These are phyloP conservation scores for Sarocladium brachiariae DNA, from an alignment of 2,329 filamentous ascomycete genomes.

Conservation along the genomic window DNA sequence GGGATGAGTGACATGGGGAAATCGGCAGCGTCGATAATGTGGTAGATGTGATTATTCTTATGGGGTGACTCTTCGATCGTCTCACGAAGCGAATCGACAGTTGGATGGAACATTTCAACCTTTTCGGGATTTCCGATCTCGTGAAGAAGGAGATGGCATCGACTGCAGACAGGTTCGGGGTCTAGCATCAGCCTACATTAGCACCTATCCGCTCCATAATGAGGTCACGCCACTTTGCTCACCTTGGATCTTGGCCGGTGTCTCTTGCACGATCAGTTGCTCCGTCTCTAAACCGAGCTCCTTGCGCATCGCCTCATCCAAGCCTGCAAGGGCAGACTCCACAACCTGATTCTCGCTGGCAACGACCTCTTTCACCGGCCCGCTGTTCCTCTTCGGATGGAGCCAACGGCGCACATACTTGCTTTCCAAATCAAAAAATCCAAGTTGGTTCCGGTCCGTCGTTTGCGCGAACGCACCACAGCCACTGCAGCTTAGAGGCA, in stretches of 20 bases:
- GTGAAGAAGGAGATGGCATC: conserved; percentile 77
- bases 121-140: conserved; percentile 27
- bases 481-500: conserved; percentile 55
- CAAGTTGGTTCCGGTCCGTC: conserved; percentile 40
- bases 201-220: background rate
- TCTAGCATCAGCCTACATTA: conserved; percentile 13
- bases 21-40: conserved; percentile 90
- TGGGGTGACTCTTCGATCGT: conserved; percentile 86
- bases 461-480: conserved; percentile 61
- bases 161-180: conserved; percentile 63
- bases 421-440: conserved; percentile 48
- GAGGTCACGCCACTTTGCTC: background rate
- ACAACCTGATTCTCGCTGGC: conserved; percentile 29
- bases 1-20: conserved; percentile 92
- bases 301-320: conserved; percentile 35
- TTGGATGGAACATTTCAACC: conserved; percentile 70
- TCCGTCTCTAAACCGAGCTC: conserved; percentile 38
- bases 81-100: conserved; percentile 70
- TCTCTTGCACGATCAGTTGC: background rate
- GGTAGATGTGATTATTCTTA: conserved; percentile 89
- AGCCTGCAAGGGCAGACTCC: conserved; percentile 33
- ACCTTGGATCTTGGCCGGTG: background rate
- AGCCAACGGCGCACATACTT: conserved; percentile 44
- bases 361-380: conserved; percentile 13
- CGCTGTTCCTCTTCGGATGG: conserved; percentile 15